phyloP scores from a whole-genome alignment of 73 alveolate genomes.

The Paraurostyla sp. region DNA sequence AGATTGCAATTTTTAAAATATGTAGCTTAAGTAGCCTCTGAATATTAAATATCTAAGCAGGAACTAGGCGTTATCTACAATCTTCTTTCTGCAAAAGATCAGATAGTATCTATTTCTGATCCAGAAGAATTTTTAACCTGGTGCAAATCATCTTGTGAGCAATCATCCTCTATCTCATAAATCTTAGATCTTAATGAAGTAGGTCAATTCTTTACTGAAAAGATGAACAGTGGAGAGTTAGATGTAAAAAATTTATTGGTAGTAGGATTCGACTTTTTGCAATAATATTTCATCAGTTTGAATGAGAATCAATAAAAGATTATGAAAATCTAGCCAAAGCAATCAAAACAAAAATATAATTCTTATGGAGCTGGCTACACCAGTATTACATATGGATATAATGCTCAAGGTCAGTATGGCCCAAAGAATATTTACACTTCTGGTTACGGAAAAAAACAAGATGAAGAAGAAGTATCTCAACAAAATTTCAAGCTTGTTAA shows the following conservation, averaged over 20 bases:
- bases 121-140: conserved; percentile 72
- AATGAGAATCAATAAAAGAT: conserved; percentile 68
- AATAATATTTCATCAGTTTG: conserved; percentile 76
- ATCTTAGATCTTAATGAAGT: conserved; percentile 79
- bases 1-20: conserved; percentile 62
- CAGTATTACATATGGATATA: conserved; percentile 18
- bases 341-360: too few species aligned
- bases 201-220: conserved; percentile 82
- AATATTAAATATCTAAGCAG: conserved; percentile 54
- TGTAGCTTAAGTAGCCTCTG: conserved; percentile 23
- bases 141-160: conserved; percentile 77
- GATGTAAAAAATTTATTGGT: conserved; percentile 71
- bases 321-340: conserved; percentile 47
- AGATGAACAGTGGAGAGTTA: conserved; percentile 75
- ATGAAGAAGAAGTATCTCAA: conserved; percentile 22
- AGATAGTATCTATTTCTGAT: conserved; percentile 57
- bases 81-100: background rate
- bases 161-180: background rate
- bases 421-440: background rate
- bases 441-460: background rate
- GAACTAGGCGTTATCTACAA: conserved; percentile 60
- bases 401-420: conserved; percentile 30
- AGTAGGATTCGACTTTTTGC: conserved; percentile 90
- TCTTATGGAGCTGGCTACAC: too few species aligned
- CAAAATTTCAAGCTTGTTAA: conserved; percentile 51